A percentile compares a stretch with the other conserved stretches of the same genome.
Evolutionary conservation across 2,329 filamentous ascomycete species (phyloP).

Genomic region (Alternaria brassicicola): DNA sequence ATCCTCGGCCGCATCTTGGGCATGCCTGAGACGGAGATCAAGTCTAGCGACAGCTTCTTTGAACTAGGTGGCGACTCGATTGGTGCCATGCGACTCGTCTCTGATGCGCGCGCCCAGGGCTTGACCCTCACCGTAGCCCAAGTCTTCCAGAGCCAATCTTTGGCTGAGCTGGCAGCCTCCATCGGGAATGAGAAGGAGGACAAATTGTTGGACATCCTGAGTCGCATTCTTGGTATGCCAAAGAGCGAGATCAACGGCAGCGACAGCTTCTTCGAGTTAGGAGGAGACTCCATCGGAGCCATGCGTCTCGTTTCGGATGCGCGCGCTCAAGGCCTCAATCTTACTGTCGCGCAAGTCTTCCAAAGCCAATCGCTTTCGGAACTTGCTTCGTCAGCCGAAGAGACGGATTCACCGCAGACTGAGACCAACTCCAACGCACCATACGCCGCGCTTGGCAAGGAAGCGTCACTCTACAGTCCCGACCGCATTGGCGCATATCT

Average conservation of each 20-base stretch:
- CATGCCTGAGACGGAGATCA: conserved; percentile 44
- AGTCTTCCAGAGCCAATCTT: conserved; percentile 51
- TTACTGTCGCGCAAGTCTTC: conserved; percentile 56
- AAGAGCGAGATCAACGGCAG: conserved; percentile 44
- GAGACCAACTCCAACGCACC: conserved; percentile 47
- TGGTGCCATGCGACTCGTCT: conserved; percentile 54
- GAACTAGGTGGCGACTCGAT: conserved; percentile 56
- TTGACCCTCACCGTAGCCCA: conserved; percentile 51
- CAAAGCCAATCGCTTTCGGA: conserved; percentile 49
- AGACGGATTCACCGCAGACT: conserved; percentile 28
- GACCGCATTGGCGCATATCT: conserved; percentile 60
- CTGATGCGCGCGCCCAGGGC: conserved; percentile 45
- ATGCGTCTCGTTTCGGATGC: conserved; percentile 54
- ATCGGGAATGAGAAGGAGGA: conserved; percentile 47
- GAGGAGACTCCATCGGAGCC: conserved; percentile 55
- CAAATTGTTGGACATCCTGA: conserved; percentile 36
- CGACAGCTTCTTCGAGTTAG: conserved; percentile 55
- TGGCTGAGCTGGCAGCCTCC: conserved; percentile 60
- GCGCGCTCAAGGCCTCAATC: conserved; percentile 43
- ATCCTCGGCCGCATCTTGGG: conserved; percentile 38
- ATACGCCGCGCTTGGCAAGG: conserved; percentile 58
- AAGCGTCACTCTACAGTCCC: conserved; percentile 55
- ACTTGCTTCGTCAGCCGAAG: conserved; percentile 39
- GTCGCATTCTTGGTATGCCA: conserved; percentile 38
- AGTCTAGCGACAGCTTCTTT: conserved; percentile 52